Base-by-base conservation (phyloP, 371 early-diverging fungal genomes). In the Phascolomyces articulosus region DNA sequence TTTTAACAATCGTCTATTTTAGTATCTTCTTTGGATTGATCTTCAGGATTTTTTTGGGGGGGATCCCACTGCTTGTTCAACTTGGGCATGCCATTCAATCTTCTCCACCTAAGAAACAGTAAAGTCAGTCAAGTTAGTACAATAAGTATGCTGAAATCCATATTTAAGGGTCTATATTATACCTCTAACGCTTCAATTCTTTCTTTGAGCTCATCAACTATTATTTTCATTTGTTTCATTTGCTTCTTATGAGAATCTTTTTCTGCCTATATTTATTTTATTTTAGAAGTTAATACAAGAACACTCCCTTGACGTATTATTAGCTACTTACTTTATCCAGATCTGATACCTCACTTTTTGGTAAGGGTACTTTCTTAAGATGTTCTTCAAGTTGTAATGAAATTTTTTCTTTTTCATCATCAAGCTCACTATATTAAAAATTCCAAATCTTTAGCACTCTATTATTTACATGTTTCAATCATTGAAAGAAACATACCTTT, bases 161-260 rank as follows among this genome's bases (percentile, higher is more conserved):
- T 1, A 11, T 34, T 34, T 34, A 34, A 9, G 2, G 6, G 11
- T 9, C 6, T 34, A 34, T 9, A 34, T 34, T 9, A 2, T 67
- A 77, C 78, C 73, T 78, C 73, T 23, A 78, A 28, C 24, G 40
- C 40, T 38, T 75, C 75, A 6, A 75, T 20, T 49, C 54, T 68
- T 21, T 56, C 34, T 24, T 69, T 72, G 0, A 70, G 44, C 16
- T 72, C 68, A 20, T 65, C 47, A 21, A 78, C 51, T 8, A 64
- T 54, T 24, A 63, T 49, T 9, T 60, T 51, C 18, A 75, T 49
- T 31, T 62, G 56, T 3, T 66, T 53, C 9, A 64, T 55, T 38
- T 78, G 69, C 40, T 48, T 58, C 54, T 64, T 61, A 49, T 54
- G 44, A 11, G 62, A 21, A 9, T 8, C 31, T 16, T 21, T 26